Evolutionary conservation across 306 rosid genomes (phyloP).

Genomic region (barrel medic (Medicago truncatula)): DNA sequence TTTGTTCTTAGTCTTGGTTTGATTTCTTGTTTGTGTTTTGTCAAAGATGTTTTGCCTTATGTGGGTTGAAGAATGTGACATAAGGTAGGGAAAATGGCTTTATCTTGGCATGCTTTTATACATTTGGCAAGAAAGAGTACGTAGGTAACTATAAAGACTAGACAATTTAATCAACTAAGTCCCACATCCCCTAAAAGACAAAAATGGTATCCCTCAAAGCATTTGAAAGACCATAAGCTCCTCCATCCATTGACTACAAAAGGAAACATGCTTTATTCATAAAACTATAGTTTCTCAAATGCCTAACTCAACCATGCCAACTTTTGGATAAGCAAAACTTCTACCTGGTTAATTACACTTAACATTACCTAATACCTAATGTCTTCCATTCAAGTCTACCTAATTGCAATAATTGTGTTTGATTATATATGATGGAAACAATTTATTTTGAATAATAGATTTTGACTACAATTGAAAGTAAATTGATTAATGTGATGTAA

Average conservation of each 20-base stretch:
- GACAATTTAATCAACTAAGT: constrained; percentile 44
- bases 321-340: too few species aligned
- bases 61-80: constrained; percentile 49
- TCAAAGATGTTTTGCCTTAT: constrained; percentile 38
- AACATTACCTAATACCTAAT: not conserved
- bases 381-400: too few species aligned
- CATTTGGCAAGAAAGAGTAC: constrained; percentile 46
- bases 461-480: too few species aligned
- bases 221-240: constrained; percentile 47
- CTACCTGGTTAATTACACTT: too few species aligned
- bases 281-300: constrained; percentile 38
- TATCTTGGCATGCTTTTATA: constrained; percentile 47
- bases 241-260: constrained; percentile 49
- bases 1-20: constrained; percentile 1
- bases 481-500: too few species aligned
- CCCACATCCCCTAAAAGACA: constrained; percentile 40
- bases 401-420: too few species aligned
- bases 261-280: constrained; percentile 49
- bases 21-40: constrained; percentile 6
- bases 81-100: constrained; percentile 42
- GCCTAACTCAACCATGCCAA: constrained; percentile 28
- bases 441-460: too few species aligned
- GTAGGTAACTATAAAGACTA: constrained; percentile 46
- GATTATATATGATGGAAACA: too few species aligned
- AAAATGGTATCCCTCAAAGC: constrained; percentile 48